Evolutionary conservation across 257 asterid genomes (phyloP).

Genomic region (Parsonsia alboflavescens): DNA sequence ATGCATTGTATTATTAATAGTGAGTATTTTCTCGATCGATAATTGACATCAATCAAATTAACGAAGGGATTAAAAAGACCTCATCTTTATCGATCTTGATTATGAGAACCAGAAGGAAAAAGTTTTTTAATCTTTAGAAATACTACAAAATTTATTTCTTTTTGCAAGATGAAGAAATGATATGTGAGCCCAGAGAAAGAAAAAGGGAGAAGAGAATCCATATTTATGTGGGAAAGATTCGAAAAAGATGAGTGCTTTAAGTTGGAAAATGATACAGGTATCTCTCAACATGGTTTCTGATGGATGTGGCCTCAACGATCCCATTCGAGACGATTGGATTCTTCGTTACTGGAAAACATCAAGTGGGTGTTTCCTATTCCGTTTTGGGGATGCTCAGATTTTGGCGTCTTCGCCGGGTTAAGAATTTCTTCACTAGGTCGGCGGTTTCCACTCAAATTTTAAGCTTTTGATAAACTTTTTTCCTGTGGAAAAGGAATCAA

Average conservation of each 20-base stretch:
- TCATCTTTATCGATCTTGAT: no score
- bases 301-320: conserved; percentile 89
- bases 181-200: not conserved
- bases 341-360: conserved; percentile 61
- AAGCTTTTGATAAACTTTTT: not conserved
- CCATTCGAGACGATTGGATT: conserved; percentile 67
- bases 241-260: not conserved
- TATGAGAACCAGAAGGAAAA: not conserved
- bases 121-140: not conserved
- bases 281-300: conserved; percentile 79
- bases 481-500: not conserved
- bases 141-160: no score
- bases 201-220: not conserved
- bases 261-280: conserved; percentile 42
- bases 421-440: conserved; percentile 73
- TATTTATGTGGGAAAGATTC: not conserved
- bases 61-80: no score
- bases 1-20: no score
- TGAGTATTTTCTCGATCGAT: no score
- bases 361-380: conserved; percentile 52
- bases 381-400: conserved; percentile 76
- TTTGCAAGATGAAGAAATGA: not conserved
- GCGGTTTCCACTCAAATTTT: not conserved
- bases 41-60: no score
- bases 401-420: conserved; percentile 93